Conservation (phyloP, 2,329 filamentous ascomycete genomes). For the Fusarium kyushuense region DNA sequence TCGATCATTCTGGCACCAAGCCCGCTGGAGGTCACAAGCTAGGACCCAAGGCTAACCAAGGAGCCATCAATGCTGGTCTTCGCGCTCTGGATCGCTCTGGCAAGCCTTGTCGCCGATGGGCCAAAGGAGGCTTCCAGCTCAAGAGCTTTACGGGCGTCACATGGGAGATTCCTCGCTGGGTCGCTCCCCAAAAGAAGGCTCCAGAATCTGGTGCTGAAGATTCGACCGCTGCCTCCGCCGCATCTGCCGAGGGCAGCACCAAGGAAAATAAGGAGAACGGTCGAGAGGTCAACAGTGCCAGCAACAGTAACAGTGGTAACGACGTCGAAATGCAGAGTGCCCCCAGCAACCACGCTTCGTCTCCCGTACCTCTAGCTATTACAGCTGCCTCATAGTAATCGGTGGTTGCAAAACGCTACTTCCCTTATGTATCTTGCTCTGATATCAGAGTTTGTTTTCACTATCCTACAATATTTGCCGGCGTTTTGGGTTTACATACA, state of each 20-base stretch:
- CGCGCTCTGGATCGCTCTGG: conserved; percentile 93
- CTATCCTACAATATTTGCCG: conserved; percentile 23
- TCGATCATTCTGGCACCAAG: conserved; percentile 67
- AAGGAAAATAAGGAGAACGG: conserved; percentile 75
- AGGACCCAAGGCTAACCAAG: conserved; percentile 95
- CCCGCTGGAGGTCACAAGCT: conserved; percentile 78
- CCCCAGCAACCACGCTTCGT: conserved; percentile 64
- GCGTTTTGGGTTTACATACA: conserved; percentile 37
- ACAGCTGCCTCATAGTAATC: conserved; percentile 57
- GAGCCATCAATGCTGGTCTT: conserved; percentile 95
- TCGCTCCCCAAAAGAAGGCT: conserved; percentile 72
- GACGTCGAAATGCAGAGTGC: conserved; percentile 67
- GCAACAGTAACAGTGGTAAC: conserved; percentile 57
- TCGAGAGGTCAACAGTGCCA: conserved; percentile 62
- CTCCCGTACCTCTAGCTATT: conserved; percentile 63
- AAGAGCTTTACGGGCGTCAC: conserved; percentile 92
- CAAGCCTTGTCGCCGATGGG: conserved; percentile 92
- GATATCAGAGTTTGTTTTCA: conserved; percentile 32
- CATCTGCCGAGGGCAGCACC: conserved; percentile 65
- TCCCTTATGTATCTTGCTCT: conserved; percentile 13
- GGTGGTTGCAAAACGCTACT: neutral
- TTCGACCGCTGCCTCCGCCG: conserved; percentile 54
- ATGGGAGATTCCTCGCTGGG: conserved; percentile 88
- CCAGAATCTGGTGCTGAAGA: conserved; percentile 61
- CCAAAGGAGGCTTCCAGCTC: conserved; percentile 81